A percentile compares a stretch with the other conserved stretches of the same genome.
Evolutionary conservation across 2,329 filamentous ascomycete genomes (phyloP).

Genomic region (Dactylella cylindrospora): DNA sequence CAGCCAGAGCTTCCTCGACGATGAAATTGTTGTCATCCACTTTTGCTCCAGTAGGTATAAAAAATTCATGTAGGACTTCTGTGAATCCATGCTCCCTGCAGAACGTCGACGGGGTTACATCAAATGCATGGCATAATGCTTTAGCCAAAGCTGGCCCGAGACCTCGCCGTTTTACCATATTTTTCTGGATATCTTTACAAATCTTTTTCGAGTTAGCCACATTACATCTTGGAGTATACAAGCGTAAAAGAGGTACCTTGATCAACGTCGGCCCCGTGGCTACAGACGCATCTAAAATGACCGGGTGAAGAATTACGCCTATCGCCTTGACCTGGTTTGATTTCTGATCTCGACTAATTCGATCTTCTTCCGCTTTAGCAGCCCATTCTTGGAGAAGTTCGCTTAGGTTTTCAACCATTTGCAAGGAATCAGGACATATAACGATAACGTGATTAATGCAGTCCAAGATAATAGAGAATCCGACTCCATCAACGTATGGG

Average conservation of each 20-base stretch:
- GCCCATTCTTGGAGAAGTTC: constrained; percentile 40
- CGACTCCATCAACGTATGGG: constrained; percentile 32
- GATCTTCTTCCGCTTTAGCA: constrained; percentile 30
- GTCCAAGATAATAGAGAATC: constrained; percentile 25
- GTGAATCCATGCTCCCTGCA: constrained; percentile 45
- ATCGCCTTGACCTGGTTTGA: constrained; percentile 36
- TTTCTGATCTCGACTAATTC: constrained; percentile 31
- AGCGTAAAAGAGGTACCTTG: constrained; percentile 14
- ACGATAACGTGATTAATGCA: constrained; percentile 31
- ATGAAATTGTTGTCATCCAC: constrained; percentile 47
- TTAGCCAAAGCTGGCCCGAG: constrained; percentile 46
- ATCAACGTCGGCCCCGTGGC: constrained; percentile 37
- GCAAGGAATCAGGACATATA: constrained; percentile 18
- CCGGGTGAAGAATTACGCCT: constrained; percentile 35
- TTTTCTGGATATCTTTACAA: constrained; percentile 43
- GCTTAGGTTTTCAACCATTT: constrained; percentile 38
- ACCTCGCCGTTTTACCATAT: constrained; percentile 46
- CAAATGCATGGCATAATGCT: constrained; percentile 45
- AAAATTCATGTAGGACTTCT: constrained; percentile 45
- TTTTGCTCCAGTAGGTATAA: constrained; percentile 41
- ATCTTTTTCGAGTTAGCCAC: constrained; percentile 36
- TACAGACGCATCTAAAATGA: constrained; percentile 34
- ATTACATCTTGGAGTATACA: not conserved
- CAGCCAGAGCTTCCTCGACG: constrained; percentile 44
- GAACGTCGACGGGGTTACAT: constrained; percentile 41